phyloP scores from a whole-genome alignment of 2,329 filamentous ascomycete genomes.

The Microsporum audouinii region DNA sequence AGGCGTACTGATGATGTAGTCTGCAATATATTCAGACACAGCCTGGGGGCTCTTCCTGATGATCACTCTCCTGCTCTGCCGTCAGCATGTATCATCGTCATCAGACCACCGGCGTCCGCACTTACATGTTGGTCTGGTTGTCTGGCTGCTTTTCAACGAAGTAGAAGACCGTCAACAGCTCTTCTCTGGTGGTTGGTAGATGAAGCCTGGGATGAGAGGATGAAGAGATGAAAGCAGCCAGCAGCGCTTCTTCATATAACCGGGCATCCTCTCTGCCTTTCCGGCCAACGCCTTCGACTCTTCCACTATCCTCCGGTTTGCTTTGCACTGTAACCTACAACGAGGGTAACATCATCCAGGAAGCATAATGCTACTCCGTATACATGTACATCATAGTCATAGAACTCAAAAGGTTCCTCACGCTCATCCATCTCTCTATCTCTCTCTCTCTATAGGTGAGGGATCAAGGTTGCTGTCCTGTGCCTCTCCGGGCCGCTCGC shows the following conservation, averaged over 20 bases:
- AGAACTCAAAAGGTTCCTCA: background rate
- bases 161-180: no score
- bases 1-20: constrained; percentile 60
- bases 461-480: background rate
- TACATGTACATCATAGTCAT: background rate
- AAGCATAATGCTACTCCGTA: background rate
- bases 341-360: background rate
- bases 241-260: background rate
- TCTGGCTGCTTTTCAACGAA: no score
- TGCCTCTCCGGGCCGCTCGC: background rate
- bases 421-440: background rate
- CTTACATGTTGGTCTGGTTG: background rate
- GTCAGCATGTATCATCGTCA: constrained; percentile 3
- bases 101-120: no score
- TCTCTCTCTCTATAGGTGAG: background rate
- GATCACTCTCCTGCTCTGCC: constrained; percentile 59
- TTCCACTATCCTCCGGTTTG: background rate
- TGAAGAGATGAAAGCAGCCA: background rate
- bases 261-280: no score
- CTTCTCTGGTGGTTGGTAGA: no score
- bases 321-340: background rate
- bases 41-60: constrained; percentile 59
- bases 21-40: constrained; percentile 65
- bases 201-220: background rate
- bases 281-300: no score